phyloP scores from a whole-genome alignment of 2,329 filamentous ascomycete genomes.

The Falciphora oryzae region DNA sequence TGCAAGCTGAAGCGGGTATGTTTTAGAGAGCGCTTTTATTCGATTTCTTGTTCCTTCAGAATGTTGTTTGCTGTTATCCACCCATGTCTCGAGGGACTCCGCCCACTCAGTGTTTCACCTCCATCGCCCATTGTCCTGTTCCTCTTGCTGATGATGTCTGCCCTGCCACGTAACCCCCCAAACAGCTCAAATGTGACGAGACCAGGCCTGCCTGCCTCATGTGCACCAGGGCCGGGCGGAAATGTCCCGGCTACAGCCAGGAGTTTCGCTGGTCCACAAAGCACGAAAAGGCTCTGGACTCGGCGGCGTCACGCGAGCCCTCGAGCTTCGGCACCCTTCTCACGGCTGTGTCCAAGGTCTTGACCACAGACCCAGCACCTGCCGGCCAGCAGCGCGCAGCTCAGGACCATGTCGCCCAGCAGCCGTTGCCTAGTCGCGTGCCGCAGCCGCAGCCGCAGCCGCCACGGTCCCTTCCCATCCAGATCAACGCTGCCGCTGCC shows the following conservation, averaged over 20 bases:
- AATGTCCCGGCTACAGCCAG: slow-evolving; percentile 25
- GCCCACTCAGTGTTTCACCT: not conserved
- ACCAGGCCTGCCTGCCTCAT: slow-evolving; percentile 23
- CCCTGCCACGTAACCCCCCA: not conserved
- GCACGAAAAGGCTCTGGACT: slow-evolving; percentile 25
- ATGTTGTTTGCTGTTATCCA: not conserved
- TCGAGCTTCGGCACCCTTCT: slow-evolving; percentile 11
- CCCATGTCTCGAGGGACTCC: not conserved
- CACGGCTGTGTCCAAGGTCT: not conserved
- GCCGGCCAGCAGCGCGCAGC: not conserved
- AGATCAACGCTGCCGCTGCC: not conserved
- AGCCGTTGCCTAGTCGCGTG: not conserved
- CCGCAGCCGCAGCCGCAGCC: too few species aligned
- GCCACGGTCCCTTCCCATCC: not conserved
- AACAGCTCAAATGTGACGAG: slow-evolving; percentile 28
- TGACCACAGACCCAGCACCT: not conserved
- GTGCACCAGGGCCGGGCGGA: slow-evolving; percentile 24
- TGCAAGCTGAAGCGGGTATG: slow-evolving; percentile 7
- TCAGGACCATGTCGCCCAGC: not conserved
- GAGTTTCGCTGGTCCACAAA: slow-evolving; percentile 37
- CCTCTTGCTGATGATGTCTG: not conserved
- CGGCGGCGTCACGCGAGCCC: slow-evolving; percentile 9
- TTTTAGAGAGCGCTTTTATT: not conserved
- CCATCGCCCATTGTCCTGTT: not conserved
- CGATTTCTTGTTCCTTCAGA: not conserved